Evolutionary conservation across 257 asterid species (phyloP), one percentile per base, ranked within the genome.

Genomic region (Solanum infundibuliforme): DNA sequence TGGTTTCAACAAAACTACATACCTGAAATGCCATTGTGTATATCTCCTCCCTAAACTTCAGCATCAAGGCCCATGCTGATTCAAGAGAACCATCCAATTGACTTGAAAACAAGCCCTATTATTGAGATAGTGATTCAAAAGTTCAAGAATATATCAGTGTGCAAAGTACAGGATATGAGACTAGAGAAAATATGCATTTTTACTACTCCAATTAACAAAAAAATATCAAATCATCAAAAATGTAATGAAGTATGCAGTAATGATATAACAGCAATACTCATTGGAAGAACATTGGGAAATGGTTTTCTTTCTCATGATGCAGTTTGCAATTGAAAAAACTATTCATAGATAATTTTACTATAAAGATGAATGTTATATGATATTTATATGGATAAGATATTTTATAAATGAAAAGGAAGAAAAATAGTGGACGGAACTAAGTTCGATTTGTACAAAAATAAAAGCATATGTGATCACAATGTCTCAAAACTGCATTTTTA

Each of bases 11-110:
- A 88, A 84, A 82, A 88, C 91, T 90, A 73, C 60, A 62, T 88
- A 96, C 99, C 97, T 93, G 94, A 89, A 96, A 96, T 14, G 99
- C 99, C 92, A 97, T 86, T 13, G 96, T 79, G 87, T 92, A 93
- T 93, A 95, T 93, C 89, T 97, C 99, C 90, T 97, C 98, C 93
- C 94, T 93, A 82, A 97, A 91, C 94, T 92, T 94, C 84, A 91
- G 91, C 88, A 93, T 91, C 91, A 90, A 92, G 84, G 90, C 89
- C 99, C 99, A 97, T 84, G 97, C 93, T 76, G 96, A 90, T 91
- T 90, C 94, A 86, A 94, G 93, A 83, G 94, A 92, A 73, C 92
- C 92, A 27, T 92, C 93, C 90, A 94, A 88, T 90, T 92, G 96
- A 82, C 95, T 94, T 48, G 98, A 93, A 88, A 91, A 88, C 88